phyloP scores from a whole-genome alignment of 352 stramenopile species.

The Phytopythium boreale region DNA sequence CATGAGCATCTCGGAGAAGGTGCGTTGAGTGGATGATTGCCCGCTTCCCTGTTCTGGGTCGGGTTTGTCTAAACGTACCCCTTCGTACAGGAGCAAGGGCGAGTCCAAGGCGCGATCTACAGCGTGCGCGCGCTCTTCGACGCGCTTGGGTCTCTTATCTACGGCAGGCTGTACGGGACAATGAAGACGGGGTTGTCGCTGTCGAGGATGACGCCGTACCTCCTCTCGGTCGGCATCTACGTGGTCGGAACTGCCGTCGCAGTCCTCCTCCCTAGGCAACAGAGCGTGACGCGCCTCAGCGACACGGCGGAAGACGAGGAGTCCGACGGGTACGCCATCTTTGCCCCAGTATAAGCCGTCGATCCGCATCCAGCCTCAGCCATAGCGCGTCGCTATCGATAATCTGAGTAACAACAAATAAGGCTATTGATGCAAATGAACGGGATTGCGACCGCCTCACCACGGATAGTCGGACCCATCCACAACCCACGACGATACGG shows the following conservation, averaged over 20 bases:
- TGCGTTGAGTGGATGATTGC: neutral
- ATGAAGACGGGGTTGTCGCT: constrained; percentile 41
- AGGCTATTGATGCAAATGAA: too few species aligned
- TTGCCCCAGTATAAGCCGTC: neutral
- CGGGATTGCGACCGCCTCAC: too few species aligned
- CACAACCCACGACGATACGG: too few species aligned
- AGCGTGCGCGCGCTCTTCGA: constrained; percentile 58
- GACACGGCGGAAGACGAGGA: neutral
- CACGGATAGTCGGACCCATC: too few species aligned
- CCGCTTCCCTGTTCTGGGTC: neutral
- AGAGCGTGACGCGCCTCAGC: neutral
- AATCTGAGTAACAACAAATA: too few species aligned
- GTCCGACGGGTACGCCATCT: neutral
- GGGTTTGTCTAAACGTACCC: neutral
- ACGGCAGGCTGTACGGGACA: constrained; percentile 45
- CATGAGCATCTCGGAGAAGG: constrained; percentile 45
- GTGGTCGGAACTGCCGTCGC: constrained; percentile 38
- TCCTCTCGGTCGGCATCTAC: constrained; percentile 52
- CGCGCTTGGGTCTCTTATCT: constrained; percentile 48
- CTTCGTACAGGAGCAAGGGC: constrained; percentile 54
- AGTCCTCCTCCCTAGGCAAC: constrained; percentile 5
- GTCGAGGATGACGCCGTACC: constrained; percentile 51
- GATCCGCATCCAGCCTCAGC: neutral
- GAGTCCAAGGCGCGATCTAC: constrained; percentile 71
- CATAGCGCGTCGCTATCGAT: neutral